A percentile compares a stretch with the other conserved stretches of the same genome.
Evolutionary conservation across 352 stramenopile genomes (phyloP).

Genomic region (Pythium angustatum): DNA sequence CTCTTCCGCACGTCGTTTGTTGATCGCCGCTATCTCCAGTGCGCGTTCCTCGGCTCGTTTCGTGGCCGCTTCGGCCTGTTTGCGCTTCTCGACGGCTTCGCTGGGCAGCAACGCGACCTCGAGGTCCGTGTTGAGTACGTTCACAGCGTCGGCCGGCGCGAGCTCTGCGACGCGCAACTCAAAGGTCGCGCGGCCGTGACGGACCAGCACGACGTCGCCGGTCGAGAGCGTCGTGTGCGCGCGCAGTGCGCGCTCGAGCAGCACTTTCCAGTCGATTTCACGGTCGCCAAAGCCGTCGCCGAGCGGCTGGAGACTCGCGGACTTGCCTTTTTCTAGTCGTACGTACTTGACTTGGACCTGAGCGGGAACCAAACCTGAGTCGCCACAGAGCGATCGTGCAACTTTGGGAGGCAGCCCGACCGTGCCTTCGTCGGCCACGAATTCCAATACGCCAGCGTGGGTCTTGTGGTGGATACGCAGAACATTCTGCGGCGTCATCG

Average conservation of each 20-base stretch:
- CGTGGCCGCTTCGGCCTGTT: constrained; percentile 42
- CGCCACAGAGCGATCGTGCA: constrained; percentile 60
- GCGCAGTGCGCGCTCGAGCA: constrained; percentile 76
- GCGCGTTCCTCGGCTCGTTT: constrained; percentile 30
- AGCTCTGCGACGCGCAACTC: constrained; percentile 65
- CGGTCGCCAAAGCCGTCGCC: constrained; percentile 70
- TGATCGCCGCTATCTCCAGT: background rate
- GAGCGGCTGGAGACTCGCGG: constrained; percentile 64
- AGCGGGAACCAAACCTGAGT: constrained; percentile 26
- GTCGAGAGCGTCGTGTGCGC: constrained; percentile 74
- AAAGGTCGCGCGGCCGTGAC: constrained; percentile 74
- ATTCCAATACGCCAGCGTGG: constrained; percentile 79
- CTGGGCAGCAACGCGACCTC: constrained; percentile 79
- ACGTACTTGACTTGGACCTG: constrained; percentile 69
- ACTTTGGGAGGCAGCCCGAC: constrained; percentile 81
- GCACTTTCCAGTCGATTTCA: constrained; percentile 79
- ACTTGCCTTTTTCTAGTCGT: constrained; percentile 69
- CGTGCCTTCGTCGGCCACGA: constrained; percentile 73
- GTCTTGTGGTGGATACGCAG: constrained; percentile 50
- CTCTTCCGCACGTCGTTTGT: constrained; percentile 36
- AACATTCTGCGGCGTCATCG: no score
- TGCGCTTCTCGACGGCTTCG: constrained; percentile 46
- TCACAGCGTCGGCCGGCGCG: constrained; percentile 55
- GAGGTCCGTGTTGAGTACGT: constrained; percentile 81
- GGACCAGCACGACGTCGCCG: constrained; percentile 76